These are phyloP conservation scores for Xerocomellus intermedius DNA, from an alignment of 768 basidiomycete genomes.

Conservation along the genomic window DNA sequence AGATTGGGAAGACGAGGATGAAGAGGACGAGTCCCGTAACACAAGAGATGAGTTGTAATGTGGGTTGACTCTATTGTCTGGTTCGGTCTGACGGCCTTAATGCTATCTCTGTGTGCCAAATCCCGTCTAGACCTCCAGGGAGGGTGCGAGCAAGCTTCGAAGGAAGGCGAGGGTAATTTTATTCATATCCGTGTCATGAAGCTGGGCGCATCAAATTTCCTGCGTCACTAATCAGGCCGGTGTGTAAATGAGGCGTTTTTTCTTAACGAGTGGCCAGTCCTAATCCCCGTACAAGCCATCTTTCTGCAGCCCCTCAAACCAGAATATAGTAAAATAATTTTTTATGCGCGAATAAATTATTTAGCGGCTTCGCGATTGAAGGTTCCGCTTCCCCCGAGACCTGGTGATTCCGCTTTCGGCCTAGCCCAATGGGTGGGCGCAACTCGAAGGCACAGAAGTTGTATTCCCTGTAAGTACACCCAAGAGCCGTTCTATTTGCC, in stretches of 20 bases:
- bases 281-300: conserved; percentile 22
- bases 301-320: conserved; percentile 5
- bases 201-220: conserved; percentile 17
- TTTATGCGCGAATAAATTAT: conserved; percentile 12
- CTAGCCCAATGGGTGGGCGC: neutral
- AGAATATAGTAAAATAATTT: conserved; percentile 8
- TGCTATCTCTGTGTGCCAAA: conserved; percentile 9
- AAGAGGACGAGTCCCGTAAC: conserved; percentile 31
- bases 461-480: neutral
- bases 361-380: conserved; percentile 7
- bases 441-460: conserved; percentile 5
- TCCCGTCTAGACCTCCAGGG: conserved; percentile 6
- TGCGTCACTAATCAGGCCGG: conserved; percentile 3
- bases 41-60: conserved; percentile 33
- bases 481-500: neutral
- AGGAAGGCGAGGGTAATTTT: conserved; percentile 2
- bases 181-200: conserved; percentile 29
- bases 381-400: neutral
- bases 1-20: conserved; percentile 30
- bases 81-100: conserved; percentile 15
- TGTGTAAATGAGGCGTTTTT: conserved; percentile 10
- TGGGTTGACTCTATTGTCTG: conserved; percentile 21
- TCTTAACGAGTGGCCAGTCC: conserved; percentile 4
- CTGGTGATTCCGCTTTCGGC: neutral
- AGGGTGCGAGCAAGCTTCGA: conserved; percentile 1